Conservation (phyloP, 2,329 filamentous ascomycete genomes). For the Reticulascus tulasneorum region DNA sequence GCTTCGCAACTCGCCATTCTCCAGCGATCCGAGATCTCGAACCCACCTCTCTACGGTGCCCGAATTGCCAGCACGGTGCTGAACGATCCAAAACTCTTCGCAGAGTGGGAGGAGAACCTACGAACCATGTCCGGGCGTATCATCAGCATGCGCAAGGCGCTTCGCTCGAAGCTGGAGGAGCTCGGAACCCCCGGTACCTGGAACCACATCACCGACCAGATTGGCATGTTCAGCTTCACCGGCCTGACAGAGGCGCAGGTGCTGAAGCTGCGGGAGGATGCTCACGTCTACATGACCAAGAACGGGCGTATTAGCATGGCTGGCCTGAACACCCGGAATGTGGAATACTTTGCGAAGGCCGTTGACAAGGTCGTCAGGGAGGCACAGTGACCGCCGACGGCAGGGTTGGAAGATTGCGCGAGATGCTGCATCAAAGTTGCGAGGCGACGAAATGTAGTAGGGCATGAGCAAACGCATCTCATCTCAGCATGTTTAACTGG, state of each 20-base stretch:
- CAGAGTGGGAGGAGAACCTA: slow-evolving; percentile 90
- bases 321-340: slow-evolving; percentile 86
- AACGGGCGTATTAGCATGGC: slow-evolving; percentile 99
- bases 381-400: slow-evolving; percentile 23
- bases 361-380: slow-evolving; percentile 78
- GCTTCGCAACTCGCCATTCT: slow-evolving; percentile 88
- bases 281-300: slow-evolving; percentile 90
- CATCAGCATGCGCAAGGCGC: slow-evolving; percentile 78
- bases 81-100: slow-evolving; percentile 77
- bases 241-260: slow-evolving; percentile 74
- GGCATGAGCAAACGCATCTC: too few relatives aligned
- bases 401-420: too few relatives aligned
- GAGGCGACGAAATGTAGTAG: too few relatives aligned
- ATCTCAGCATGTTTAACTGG: too few relatives aligned
- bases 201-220: slow-evolving; percentile 98
- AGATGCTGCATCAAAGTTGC: too few relatives aligned
- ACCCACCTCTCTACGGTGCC: slow-evolving; percentile 91
- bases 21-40: slow-evolving; percentile 95
- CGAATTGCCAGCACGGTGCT: slow-evolving; percentile 81
- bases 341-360: slow-evolving; percentile 89
- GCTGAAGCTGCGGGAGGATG: slow-evolving; percentile 61
- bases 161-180: slow-evolving; percentile 77
- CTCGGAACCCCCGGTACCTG: slow-evolving; percentile 84
- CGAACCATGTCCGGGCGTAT: slow-evolving; percentile 94
- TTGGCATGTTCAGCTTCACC: slow-evolving; percentile 98